Base-by-base conservation (phyloP, 208 protist genomes). In the Leishmania major region DNA sequence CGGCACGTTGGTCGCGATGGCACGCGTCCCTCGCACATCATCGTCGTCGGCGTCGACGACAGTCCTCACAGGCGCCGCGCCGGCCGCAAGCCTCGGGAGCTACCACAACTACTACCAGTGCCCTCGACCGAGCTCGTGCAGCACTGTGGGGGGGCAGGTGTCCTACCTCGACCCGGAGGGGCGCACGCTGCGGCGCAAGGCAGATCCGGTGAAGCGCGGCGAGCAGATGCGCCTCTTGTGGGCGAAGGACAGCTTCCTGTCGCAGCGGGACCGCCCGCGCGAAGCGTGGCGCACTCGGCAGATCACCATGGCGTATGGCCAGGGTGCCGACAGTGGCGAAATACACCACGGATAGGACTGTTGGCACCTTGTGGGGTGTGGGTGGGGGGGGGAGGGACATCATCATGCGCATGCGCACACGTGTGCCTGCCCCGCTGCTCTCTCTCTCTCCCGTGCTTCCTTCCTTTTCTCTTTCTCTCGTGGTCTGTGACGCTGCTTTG, bases 211-310 rank as follows among this genome's bases (percentile, higher is more conserved):
- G 67, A 81, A 77, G 69, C 92, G 94, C 19, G 92, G 92, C 4
- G 82, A 92, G 84, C 89, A 95, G 70, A 95, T 97, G 92, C 91
- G 94, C 3, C 76, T 88, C 51, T 69, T 95, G 37, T 97, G 94
- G 92, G 77, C 78, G n/a, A 81, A 84, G 22, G 94, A 97, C 67
- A 77, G 67, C 17, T 97, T 97, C 67, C 83, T 97, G 17, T 73
- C 81, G 35, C 88, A 94, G 78, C 86, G 88, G 7, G 70, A 82
- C 47, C 76, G 79, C 22, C 80, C 84, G 43, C 77, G 75, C 35
- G 77, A 83, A 60, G 67, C 77, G 75, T 83, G 80, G 78, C 77
- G 80, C 49, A 87, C 75, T 31, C 75, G 80, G 28, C 79, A 83
- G 31, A 83, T 82, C 62, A 85, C 82, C 22, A 85, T 85, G 82